Base-by-base conservation (phyloP, 164 flowering plant species). In the Chimonanthus praecox region DNA sequence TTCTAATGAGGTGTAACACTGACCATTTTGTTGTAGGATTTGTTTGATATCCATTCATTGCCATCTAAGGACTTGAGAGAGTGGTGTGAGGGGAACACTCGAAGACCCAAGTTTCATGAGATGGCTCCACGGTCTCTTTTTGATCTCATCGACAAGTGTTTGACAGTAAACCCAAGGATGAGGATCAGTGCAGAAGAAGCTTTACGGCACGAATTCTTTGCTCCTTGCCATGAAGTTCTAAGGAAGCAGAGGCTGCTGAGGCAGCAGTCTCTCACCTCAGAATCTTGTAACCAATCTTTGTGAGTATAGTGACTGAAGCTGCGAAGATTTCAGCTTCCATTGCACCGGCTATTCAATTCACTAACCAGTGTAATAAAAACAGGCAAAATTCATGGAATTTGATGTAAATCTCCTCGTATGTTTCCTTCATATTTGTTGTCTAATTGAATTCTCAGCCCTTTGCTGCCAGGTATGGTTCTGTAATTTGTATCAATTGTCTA, bases 101-200 rank as follows among this genome's bases (percentile, higher is more conserved):
- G 82, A 84, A 87, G 92, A 75, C 86, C 82, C 49, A 89, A 88
- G 3, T 83, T 94, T 80, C 76, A 89, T 6, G 75, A 85, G 48
- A 51, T 15, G 51, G 79, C 86, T 44, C 96, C 97, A 1, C 67
- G 66, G 9, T 88, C 92, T n/a, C 89, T 95, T 4, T 86, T 86
- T 77, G 96, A 95, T 81, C 89, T 95, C 9, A 73, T 95, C n/a
- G 94, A 95, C 71, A 95, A 88, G 83, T 93, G 99, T 79, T 83
- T 95, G 80, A 86, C 88, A 0, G 94, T 90, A 78, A 95, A 95
- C 74, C 98, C 99, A 43, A 88, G 98, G 75, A 54, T 66, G 58
- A 88, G 99, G 76, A 89, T 93, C 58, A 87, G 85, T 72, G 91
- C 98, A 58, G 97, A 92, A 64, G 93, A 92, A 80, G 99, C 96